A percentile compares a stretch with the other conserved stretches of the same genome.
Conservation (phyloP, 192 early-diverging fungal genomes). For the Dimargaris xerosporica region DNA sequence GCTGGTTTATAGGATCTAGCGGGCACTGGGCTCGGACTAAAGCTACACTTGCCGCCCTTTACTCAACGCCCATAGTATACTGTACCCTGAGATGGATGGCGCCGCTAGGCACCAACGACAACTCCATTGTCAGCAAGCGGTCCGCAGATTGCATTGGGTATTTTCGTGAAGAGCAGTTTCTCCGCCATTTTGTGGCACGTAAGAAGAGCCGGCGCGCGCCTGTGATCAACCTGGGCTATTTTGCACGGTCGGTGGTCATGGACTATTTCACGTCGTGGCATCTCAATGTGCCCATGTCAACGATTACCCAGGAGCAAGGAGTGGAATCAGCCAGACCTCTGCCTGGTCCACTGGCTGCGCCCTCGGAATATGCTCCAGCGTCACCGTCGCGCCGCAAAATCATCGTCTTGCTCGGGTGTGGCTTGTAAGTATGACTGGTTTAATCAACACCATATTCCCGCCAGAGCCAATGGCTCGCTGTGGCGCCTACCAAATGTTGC, state of each 20-base stretch:
- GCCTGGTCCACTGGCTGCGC: too few relatives aligned
- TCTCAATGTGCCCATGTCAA: neutral
- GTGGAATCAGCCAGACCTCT: too few relatives aligned
- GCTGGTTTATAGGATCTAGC: neutral
- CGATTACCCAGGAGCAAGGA: neutral
- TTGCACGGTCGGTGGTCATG: conserved; percentile 9
- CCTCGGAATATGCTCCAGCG: neutral
- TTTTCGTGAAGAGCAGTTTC: conserved; percentile 8
- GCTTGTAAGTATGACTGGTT: conserved; percentile 2
- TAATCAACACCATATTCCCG: too few relatives aligned
- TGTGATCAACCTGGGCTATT: conserved; percentile 11
- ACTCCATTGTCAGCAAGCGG: conserved; percentile 12
- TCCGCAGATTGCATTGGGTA: conserved; percentile 10
- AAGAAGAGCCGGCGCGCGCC: conserved; percentile 2
- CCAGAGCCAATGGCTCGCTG: too few relatives aligned
- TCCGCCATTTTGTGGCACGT: neutral
- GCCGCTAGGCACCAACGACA: conserved; percentile 7
- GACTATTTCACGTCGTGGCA: conserved; percentile 11
- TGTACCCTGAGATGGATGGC: neutral
- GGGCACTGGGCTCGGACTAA: neutral
- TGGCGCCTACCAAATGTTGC: too few relatives aligned
- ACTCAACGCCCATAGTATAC: neutral
- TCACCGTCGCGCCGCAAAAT: neutral
- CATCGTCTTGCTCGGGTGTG: conserved; percentile 7
- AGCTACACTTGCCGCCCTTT: neutral